Percentiles rank a stretch among this genome's conserved stretches.
Conservation (phyloP, 768 basidiomycete species). For the Psilocybe tampanensis region DNA sequence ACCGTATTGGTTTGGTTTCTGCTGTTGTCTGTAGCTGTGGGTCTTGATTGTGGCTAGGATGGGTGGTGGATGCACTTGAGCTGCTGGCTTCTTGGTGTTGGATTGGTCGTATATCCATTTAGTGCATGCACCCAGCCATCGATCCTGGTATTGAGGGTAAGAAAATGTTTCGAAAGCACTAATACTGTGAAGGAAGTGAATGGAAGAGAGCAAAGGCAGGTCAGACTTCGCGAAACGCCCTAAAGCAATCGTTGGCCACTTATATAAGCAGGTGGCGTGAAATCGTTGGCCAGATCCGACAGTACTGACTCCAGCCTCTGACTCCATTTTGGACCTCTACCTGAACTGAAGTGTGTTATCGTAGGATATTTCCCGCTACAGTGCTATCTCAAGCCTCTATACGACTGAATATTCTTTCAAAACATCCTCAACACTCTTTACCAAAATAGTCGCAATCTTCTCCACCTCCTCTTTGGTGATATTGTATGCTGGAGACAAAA, state of each 20-base stretch:
- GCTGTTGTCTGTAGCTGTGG: conserved; percentile 38
- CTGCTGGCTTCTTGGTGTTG: conserved; percentile 73
- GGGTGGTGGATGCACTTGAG: conserved; percentile 57
- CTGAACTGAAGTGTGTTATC: not conserved
- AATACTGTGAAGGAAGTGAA: conserved; percentile 32
- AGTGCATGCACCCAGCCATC: conserved; percentile 88
- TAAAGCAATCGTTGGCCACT: conserved; percentile 38
- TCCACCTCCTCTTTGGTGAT: conserved; percentile 70
- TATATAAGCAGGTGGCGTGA: conserved; percentile 51
- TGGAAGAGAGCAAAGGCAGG: conserved; percentile 31
- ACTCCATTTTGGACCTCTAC: not conserved
- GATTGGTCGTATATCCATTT: conserved; percentile 88
- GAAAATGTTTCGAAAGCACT: conserved; percentile 28
- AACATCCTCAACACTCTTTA: conserved; percentile 68
- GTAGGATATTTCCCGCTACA: not conserved
- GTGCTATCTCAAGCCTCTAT: not conserved
- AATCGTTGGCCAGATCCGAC: conserved; percentile 13
- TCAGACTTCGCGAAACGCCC: conserved; percentile 36
- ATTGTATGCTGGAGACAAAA: conserved; percentile 84
- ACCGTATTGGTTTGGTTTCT: conserved; percentile 65
- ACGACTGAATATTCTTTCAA: conserved; percentile 37
- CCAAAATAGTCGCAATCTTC: conserved; percentile 65
- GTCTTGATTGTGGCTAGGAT: conserved; percentile 42
- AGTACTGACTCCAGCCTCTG: not conserved
- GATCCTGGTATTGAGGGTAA: conserved; percentile 51